Conservation (phyloP, 1,139 yeast genomes). For the Yamadazyma taylorii region DNA sequence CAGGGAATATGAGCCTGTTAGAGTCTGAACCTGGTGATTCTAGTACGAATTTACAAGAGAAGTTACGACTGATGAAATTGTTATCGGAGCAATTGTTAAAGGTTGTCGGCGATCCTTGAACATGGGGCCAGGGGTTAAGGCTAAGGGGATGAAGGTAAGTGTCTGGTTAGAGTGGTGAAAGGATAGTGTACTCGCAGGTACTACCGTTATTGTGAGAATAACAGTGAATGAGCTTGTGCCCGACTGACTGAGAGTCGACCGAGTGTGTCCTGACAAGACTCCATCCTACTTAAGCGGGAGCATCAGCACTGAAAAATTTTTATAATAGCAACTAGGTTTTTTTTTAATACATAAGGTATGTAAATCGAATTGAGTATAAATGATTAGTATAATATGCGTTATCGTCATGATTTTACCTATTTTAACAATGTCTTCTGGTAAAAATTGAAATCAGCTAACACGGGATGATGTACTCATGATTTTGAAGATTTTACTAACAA, state of each 20-base stretch:
- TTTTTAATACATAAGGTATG: too few relatives aligned
- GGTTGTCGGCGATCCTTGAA: neutral
- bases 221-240: too few relatives aligned
- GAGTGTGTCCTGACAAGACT: too few relatives aligned
- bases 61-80: neutral
- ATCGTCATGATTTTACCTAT: slow-evolving; percentile 43
- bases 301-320: slow-evolving; percentile 2
- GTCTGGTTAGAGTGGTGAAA: too few relatives aligned
- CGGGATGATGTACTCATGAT: slow-evolving; percentile 30
- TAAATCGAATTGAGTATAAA: slow-evolving; percentile 12
- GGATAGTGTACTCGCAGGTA: too few relatives aligned
- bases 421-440: slow-evolving; percentile 32
- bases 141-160: too few relatives aligned
- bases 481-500: slow-evolving; percentile 5
- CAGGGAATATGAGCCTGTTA: too few relatives aligned
- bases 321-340: neutral
- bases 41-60: slow-evolving; percentile 3
- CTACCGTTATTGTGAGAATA: too few relatives aligned
- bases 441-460: slow-evolving; percentile 44
- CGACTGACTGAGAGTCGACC: too few relatives aligned
- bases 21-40: slow-evolving; percentile 6
- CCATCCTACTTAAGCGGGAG: too few relatives aligned
- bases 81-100: neutral
- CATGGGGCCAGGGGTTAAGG: too few relatives aligned
- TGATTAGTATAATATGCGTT: slow-evolving; percentile 39